These are phyloP conservation scores for Thelonectria olida DNA, from an alignment of 2,329 filamentous ascomycete species.

Conservation along the genomic window DNA sequence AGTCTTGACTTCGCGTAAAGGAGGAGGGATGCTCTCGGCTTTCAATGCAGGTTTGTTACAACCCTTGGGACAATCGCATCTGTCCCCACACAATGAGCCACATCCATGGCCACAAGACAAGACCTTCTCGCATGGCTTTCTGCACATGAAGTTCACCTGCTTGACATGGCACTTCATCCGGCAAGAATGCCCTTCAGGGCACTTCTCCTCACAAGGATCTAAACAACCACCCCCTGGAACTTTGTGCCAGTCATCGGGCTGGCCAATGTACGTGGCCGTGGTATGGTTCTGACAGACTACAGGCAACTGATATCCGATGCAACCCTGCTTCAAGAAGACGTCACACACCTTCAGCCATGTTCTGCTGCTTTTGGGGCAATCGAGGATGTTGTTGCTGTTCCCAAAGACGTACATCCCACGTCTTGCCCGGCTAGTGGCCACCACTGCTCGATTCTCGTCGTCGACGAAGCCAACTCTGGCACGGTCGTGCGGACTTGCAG, in stretches of 20 bases:
- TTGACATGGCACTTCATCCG: slow-evolving; percentile 26
- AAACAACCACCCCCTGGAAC: slow-evolving; percentile 35
- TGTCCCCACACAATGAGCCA: slow-evolving; percentile 23
- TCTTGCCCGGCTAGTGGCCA: slow-evolving; percentile 74
- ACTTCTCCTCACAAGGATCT: slow-evolving; percentile 24
- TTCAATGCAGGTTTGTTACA: slow-evolving; percentile 19
- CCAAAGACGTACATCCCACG: slow-evolving; percentile 88
- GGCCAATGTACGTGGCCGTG: slow-evolving; percentile 58
- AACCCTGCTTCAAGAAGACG: slow-evolving; percentile 50
- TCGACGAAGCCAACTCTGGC: slow-evolving; percentile 76
- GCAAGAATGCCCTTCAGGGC: slow-evolving; percentile 35
- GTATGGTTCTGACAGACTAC: slow-evolving; percentile 71
- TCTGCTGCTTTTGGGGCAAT: slow-evolving; percentile 48
- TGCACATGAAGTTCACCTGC: slow-evolving; percentile 43
- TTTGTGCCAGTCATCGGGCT: slow-evolving; percentile 61
- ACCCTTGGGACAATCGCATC: slow-evolving; percentile 26
- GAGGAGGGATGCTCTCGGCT: background rate
- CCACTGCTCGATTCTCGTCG: slow-evolving; percentile 66
- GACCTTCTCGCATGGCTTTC: slow-evolving; percentile 21
- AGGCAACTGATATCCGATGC: slow-evolving; percentile 57
- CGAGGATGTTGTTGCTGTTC: slow-evolving; percentile 66
- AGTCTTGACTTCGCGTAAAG: background rate
- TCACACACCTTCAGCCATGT: slow-evolving; percentile 54
- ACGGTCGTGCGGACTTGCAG: slow-evolving; percentile 49
- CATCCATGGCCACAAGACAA: slow-evolving; percentile 33